Evolutionary conservation across 106 monocot species (phyloP).

Genomic region (Dioscorea zingiberensis): DNA sequence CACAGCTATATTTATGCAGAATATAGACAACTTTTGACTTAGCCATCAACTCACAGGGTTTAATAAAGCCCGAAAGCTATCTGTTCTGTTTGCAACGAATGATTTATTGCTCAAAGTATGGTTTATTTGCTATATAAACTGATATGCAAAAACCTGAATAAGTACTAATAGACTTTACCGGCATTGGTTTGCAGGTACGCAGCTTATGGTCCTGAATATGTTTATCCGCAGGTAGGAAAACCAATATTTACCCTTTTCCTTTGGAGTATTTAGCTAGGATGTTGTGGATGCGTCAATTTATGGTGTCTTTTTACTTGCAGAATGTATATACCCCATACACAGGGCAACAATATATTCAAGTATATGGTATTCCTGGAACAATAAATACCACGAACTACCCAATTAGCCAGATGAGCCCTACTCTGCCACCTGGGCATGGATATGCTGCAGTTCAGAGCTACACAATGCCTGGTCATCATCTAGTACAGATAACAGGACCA

Average conservation of each 20-base stretch:
- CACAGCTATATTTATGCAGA: no score
- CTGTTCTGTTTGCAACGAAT: no score
- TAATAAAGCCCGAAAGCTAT: no score
- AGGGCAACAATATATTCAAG: conserved; percentile 61
- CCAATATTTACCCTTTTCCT: background rate
- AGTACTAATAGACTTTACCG: background rate
- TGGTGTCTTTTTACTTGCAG: conserved; percentile 26
- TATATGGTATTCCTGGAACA: conserved; percentile 60
- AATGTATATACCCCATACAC: conserved; percentile 46
- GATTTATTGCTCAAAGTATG: no score
- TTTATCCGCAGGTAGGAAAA: conserved; percentile 55
- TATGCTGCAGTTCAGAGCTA: conserved; percentile 45
- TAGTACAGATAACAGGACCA: conserved; percentile 40
- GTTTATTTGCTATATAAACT: no score
- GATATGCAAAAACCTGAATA: no score
- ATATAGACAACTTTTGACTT: no score
- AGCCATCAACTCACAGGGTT: no score
- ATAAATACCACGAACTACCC: conserved; percentile 41
- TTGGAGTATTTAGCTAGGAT: no score
- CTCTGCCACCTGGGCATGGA: conserved; percentile 37
- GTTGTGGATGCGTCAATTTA: no score
- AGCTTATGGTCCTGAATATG: conserved; percentile 64
- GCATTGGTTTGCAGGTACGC: conserved; percentile 41
- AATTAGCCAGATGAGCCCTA: conserved; percentile 47
- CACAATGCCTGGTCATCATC: conserved; percentile 43